Conservation (phyloP, 352 stramenopile genomes). For the Hyaloperonospora brassicae region DNA sequence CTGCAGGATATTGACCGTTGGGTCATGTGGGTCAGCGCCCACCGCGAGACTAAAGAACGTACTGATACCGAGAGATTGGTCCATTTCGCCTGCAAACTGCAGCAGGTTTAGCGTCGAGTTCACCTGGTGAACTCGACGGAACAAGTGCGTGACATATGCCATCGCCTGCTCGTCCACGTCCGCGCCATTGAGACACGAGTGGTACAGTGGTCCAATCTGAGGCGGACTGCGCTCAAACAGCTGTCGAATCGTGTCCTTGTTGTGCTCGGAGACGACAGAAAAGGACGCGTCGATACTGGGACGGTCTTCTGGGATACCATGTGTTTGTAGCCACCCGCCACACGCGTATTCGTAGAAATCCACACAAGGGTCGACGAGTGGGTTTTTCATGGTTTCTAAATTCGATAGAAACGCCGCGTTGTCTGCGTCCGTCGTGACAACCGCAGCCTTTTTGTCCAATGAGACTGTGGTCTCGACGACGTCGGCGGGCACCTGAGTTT, state of each 20-base stretch:
- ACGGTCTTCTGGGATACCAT: constrained; percentile 44
- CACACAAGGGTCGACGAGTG: constrained; percentile 46
- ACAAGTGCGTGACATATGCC: constrained; percentile 29
- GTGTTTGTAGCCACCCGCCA: constrained; percentile 50
- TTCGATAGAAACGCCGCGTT: constrained; percentile 36
- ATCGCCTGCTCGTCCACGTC: constrained; percentile 36
- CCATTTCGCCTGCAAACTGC: constrained; percentile 33
- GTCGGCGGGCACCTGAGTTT: constrained; percentile 1
- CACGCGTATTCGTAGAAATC: constrained; percentile 78
- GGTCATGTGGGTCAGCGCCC: constrained; percentile 36
- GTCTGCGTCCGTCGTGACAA: not conserved
- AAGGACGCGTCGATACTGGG: constrained; percentile 50
- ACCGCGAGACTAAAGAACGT: constrained; percentile 49
- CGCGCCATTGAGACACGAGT: constrained; percentile 37
- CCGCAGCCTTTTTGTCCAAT: constrained; percentile 4
- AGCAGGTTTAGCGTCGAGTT: constrained; percentile 39
- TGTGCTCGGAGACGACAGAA: constrained; percentile 36
- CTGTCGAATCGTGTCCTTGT: constrained; percentile 44
- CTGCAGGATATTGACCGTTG: constrained; percentile 37
- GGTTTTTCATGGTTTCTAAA: constrained; percentile 47
- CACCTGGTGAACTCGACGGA: constrained; percentile 31
- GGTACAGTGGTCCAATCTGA: constrained; percentile 48
- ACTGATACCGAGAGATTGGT: constrained; percentile 36
- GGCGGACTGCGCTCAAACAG: constrained; percentile 47
- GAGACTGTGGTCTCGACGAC: constrained; percentile 4